Evolutionary conservation across 2,329 filamentous ascomycete species (phyloP), one percentile per base, ranked within the genome.

Genomic region (Myriosclerotinia duriaeana): DNA sequence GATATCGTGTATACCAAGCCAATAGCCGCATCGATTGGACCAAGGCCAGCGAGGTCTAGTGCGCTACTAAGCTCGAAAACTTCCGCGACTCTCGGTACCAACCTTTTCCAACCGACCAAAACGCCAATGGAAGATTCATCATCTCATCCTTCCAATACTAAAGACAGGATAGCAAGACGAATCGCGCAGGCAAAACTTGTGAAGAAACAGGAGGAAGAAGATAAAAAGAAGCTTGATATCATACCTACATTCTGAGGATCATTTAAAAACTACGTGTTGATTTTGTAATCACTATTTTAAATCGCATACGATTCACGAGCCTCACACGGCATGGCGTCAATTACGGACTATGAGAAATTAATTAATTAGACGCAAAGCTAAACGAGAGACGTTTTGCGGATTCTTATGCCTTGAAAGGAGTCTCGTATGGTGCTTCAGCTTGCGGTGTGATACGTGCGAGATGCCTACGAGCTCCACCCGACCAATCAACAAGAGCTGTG

Each of bases 381-480:
- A 8, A 60, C 17, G 9, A 20, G 5, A 2, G 8, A 3, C 46
- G 1, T 50, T 36, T 3, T 12, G 12, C 9, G 17, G 14, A 38
- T 50, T 7, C 38, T 60, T 17, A 68, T n/a, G 56, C 53, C 50
- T 71, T 69, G 67, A 82, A 86, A 0, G 86, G 85, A 1, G 87
- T 95, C 82, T 95, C 89, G 71, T 81, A 91, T 0, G 91, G 91
- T 68, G 80, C 78, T 81, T 96, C 92, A 1, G 91, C 92, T 79
- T 94, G 90, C 0, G 92, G 91, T 5, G 91, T 94, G 74, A 96
- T 89, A 53, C 92, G 84, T 6, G 91, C 92, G 69, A 96, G 78
- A 79, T 96, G 92, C 61, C 92, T 84, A 67, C 92, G 82, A 77
- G 91, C 87, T 3, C 91, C 91, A 75, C 86, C 86, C 72, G 89